A percentile compares a stretch with the other conserved stretches of the same genome.
phyloP scores from a whole-genome alignment of 83 land plant species.

The Picea abies region DNA sequence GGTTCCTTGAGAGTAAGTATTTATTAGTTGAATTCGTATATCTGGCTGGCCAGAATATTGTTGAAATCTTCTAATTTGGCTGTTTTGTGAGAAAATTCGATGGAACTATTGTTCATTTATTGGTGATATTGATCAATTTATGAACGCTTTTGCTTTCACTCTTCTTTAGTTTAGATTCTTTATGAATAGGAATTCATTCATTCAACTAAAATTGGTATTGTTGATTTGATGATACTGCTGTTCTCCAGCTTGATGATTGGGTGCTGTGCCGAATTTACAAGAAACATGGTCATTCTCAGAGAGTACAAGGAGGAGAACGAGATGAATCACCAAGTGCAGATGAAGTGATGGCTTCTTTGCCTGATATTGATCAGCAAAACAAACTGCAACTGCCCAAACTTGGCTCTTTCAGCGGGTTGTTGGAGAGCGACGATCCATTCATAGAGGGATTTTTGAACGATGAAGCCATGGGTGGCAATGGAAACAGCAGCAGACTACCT shows the following conservation, averaged over 20 bases:
- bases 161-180: neutral
- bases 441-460: conserved; percentile 5
- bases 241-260: conserved; percentile 57
- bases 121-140: neutral
- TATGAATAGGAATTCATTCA: neutral
- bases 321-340: conserved; percentile 28
- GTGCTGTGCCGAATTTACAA: conserved; percentile 54
- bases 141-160: neutral
- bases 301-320: conserved; percentile 20
- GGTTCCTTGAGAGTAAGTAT: conserved; percentile 11
- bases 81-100: too few species aligned
- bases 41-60: too few species aligned
- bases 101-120: neutral
- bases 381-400: neutral
- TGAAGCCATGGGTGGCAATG: neutral
- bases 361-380: neutral
- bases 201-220: neutral
- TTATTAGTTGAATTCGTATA: neutral
- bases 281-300: conserved; percentile 28
- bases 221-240: neutral
- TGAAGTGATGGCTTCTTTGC: conserved; percentile 22
- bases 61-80: too few species aligned
- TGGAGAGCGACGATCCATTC: conserved; percentile 22
- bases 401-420: conserved; percentile 11
- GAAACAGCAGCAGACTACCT: neutral